Evolutionary conservation across 768 basidiomycete genomes (phyloP).

Genomic region (Collybiopsis confluens): DNA sequence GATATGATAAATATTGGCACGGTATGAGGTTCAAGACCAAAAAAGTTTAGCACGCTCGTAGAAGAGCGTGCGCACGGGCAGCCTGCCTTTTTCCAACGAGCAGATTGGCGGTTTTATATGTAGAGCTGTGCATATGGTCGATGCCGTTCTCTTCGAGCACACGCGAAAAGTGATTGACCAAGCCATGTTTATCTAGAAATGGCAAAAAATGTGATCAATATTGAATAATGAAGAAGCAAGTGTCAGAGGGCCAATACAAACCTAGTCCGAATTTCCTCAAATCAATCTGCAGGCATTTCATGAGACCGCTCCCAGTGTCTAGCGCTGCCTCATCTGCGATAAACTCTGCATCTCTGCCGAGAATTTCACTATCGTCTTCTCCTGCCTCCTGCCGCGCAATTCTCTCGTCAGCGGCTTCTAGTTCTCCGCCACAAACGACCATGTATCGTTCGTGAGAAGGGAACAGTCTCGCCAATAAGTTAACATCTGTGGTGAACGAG

Average conservation of each 20-base stretch:
- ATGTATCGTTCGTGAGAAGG: constrained; percentile 67
- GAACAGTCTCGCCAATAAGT: constrained; percentile 65
- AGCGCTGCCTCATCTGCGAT: constrained; percentile 32
- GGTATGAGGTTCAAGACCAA: background rate
- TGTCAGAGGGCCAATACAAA: constrained; percentile 31
- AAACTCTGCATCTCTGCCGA: constrained; percentile 29
- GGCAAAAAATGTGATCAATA: constrained; percentile 4
- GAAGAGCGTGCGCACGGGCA: constrained; percentile 49
- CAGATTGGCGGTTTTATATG: constrained; percentile 79
- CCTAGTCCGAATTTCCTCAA: constrained; percentile 68
- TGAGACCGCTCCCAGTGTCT: constrained; percentile 30
- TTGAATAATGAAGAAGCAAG: constrained; percentile 2
- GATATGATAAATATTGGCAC: constrained; percentile 6
- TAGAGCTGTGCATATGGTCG: constrained; percentile 82
- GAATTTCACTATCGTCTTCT: background rate
- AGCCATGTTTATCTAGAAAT: constrained; percentile 64
- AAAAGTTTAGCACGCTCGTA: constrained; percentile 47
- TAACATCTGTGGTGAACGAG: constrained; percentile 69
- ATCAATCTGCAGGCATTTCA: constrained; percentile 76
- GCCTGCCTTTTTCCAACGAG: constrained; percentile 61
- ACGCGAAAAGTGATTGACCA: constrained; percentile 73
- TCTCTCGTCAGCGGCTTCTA: constrained; percentile 52
- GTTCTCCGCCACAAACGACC: constrained; percentile 68
- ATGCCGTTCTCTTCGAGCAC: constrained; percentile 70
- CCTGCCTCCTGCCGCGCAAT: constrained; percentile 2